Evolutionary conservation across 2,329 filamentous ascomycete genomes (phyloP), one percentile per base, ranked within the genome.

Genomic region (Monosporascus sp.): DNA sequence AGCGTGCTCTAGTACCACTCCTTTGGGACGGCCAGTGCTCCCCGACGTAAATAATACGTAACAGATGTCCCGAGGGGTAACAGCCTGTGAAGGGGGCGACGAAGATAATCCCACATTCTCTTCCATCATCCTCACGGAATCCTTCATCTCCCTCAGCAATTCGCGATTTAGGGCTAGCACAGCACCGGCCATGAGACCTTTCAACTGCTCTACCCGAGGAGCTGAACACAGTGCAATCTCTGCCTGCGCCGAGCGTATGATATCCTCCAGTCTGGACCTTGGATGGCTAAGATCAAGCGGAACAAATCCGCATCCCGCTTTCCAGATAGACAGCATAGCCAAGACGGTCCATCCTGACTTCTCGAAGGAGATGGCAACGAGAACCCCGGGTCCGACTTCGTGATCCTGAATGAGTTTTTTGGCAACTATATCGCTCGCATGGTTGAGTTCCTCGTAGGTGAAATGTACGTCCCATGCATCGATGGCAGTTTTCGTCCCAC

Each of bases 11-110:
- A 85, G 73, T 5, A 78, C 62, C 9, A 84, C 76, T 22, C 80
- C 79, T 60, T 84, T 84, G 0, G 80, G 81, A 40, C 70, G 71
- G 5, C 81, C 81, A 14, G 81, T 85, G 54, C 76, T 81, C 18
- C 81, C 81, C 51, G 78, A 79, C 0, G 79, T 84, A 60, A 80
- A 84, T 1, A 84, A 74, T 3, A 75, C 75, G 60, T 84, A 85
- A 26, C 24, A 26, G 24, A 26, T 26, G 24, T 26, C 24, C 24
- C 24, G 24, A 26, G 24, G 7, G 24, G 24, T 7, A 26, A 26
- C 24, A 26, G 24, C 6, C 7, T 50, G 51, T 1, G 55, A 49
- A 18, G 49, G 50, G 38, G 5, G 51, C 22, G 4, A 26, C 20
- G 14, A 7, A 9, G 3, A 20, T 15, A 4, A 9, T 26, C 40